Evolutionary conservation across 2,329 filamentous ascomycete genomes (phyloP), one percentile per base, ranked within the genome.

Genomic region (Ascocoryne sarcoides): DNA sequence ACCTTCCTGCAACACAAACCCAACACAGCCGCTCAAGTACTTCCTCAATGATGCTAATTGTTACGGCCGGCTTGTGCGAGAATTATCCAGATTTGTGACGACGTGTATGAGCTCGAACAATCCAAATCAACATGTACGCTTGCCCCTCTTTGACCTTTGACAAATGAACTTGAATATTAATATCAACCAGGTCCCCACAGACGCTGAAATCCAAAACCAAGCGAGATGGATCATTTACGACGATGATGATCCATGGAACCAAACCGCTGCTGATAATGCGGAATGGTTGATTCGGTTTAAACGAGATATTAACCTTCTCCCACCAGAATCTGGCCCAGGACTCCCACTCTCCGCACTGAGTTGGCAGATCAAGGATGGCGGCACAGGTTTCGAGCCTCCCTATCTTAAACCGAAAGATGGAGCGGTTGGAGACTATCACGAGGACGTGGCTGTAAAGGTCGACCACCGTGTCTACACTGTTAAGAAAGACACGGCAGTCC

Each of bases 251-350:
- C 73, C 73, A 2, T 79, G 75, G 71, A 79, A 80, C 54, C 71
- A 76, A 49, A 80, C 76, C 0, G 72, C 73, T 1, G 75, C 75
- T 20, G 76, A 80, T 52, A 79, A 80, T 47, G 67, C 65, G 1
- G 75, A 80, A 57, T 81, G 76, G 76, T 65, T 81, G 10, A 65
- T 69, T 41, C 68, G 75, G 32, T 79, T 81, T 62, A 80, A 81
- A 57, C 68, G 73, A 9, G 68, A 75, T 35, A 65, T 63, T 1
- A 73, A 73, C 14, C 69, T 80, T 20, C 56, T 71, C 2, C 61
- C 63, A 1, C 57, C 64, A n/a, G 60, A 63, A 4, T 59, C 63
- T 4, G 71, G 74, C 0, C 73, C 73, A 0, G 73, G 73, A 2
- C 62, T 79, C 0, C 62, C 65, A 0, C 14, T 43, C 55, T 2